Percentiles rank a stretch among this genome's conserved stretches.
These are phyloP conservation scores for Anisogramma anomala DNA, from an alignment of 2,329 filamentous ascomycete species.

Conservation along the genomic window DNA sequence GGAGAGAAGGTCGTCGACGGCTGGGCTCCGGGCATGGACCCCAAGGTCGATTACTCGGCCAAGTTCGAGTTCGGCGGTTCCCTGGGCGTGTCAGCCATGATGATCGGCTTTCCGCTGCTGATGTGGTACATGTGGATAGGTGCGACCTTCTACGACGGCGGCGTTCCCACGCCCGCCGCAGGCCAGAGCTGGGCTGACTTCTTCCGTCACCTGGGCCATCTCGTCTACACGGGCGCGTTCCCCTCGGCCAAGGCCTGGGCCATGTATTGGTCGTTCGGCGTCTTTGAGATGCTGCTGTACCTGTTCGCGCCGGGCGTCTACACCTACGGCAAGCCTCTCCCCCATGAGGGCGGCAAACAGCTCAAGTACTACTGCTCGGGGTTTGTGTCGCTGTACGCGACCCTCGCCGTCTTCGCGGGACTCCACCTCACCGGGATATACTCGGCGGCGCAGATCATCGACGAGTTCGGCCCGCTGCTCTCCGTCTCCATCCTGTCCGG, in stretches of 20 bases:
- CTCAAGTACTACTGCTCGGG: constrained; percentile 92
- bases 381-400: constrained; percentile 77
- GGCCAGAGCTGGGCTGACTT: constrained; percentile 64
- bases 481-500: constrained; percentile 87
- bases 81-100: constrained; percentile 68
- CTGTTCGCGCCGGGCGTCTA: constrained; percentile 77
- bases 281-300: constrained; percentile 76
- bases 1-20: constrained; percentile 37
- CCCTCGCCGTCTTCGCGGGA: constrained; percentile 55
- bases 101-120: constrained; percentile 82
- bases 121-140: constrained; percentile 99
- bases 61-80: constrained; percentile 80
- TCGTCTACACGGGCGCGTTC: constrained; percentile 76
- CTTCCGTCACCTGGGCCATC: constrained; percentile 52
- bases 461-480: constrained; percentile 89
- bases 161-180: constrained; percentile 55
- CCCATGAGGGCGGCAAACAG: constrained; percentile 72
- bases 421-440: constrained; percentile 79
- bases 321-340: constrained; percentile 76
- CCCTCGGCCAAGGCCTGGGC: constrained; percentile 73
- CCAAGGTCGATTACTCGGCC: constrained; percentile 51
- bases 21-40: constrained; percentile 48
- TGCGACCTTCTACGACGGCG: constrained; percentile 81
- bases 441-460: constrained; percentile 81
- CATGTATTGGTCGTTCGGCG: constrained; percentile 90